phyloP scores from a whole-genome alignment of 352 stramenopile genomes.

The Globisporangium sylvaticum region DNA sequence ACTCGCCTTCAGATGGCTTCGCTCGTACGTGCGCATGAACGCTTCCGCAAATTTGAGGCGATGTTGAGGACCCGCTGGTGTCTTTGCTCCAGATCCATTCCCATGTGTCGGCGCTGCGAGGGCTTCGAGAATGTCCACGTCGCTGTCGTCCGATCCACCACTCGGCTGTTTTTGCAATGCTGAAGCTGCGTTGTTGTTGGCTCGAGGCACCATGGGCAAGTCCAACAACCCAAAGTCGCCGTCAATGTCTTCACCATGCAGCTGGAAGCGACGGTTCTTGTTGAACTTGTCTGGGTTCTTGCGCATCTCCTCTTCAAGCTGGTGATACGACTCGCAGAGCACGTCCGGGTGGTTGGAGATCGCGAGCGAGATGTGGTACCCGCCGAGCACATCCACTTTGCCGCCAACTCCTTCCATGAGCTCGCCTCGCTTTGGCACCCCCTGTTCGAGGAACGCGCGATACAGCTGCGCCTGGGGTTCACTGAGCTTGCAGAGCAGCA shows the following conservation, averaged over 20 bases:
- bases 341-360: constrained; percentile 90
- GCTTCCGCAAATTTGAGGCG: constrained; percentile 66
- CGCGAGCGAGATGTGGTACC: constrained; percentile 83
- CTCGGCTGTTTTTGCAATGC: neutral
- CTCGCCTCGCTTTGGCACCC: constrained; percentile 46
- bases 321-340: constrained; percentile 58
- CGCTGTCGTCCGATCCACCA: constrained; percentile 28
- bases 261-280: constrained; percentile 24
- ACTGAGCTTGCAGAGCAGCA: constrained; percentile 80
- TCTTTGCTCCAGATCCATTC: neutral
- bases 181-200: constrained; percentile 1
- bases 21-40: constrained; percentile 60
- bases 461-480: constrained; percentile 75
- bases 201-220: constrained; percentile 2
- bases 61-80: constrained; percentile 23
- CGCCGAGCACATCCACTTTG: constrained; percentile 73
- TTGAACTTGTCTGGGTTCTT: constrained; percentile 25
- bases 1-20: constrained; percentile 54
- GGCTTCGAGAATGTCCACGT: constrained; percentile 42
- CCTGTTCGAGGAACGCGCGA: constrained; percentile 54
- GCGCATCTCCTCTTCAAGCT: constrained; percentile 50
- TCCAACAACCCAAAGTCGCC: constrained; percentile 40
- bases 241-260: constrained; percentile 53
- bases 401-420: constrained; percentile 21
- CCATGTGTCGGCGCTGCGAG: constrained; percentile 12